phyloP scores from a whole-genome alignment of 225 moss, liverwort and hornwort species.

The Sphagnum tenellum region DNA sequence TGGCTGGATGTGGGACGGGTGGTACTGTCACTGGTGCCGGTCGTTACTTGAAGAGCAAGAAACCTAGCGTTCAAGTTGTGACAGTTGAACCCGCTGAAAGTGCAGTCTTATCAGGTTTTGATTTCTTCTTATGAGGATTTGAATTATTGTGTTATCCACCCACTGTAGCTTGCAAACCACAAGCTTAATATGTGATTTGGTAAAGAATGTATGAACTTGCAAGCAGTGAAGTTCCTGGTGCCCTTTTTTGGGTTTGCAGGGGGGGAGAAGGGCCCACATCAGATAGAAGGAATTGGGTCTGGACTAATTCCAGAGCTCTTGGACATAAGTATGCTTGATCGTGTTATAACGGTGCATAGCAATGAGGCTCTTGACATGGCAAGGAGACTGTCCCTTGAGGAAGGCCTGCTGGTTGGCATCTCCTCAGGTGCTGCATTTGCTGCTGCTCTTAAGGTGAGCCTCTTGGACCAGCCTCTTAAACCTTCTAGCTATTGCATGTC shows the following conservation, averaged over 20 bases:
- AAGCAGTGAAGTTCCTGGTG: too few species aligned
- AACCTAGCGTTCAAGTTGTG: conserved; percentile 41
- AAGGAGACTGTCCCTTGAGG: conserved; percentile 56
- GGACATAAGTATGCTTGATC: conserved; percentile 44
- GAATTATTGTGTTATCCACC: neutral
- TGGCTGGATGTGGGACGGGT: conserved; percentile 59
- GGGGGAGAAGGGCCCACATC: conserved; percentile 48
- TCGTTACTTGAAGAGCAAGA: conserved; percentile 59
- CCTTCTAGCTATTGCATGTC: too few species aligned
- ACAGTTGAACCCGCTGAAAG: conserved; percentile 77
- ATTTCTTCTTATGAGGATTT: neutral
- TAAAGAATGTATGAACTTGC: neutral
- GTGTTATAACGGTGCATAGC: conserved; percentile 37
- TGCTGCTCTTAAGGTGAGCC: conserved; percentile 57
- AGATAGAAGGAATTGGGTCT: conserved; percentile 68
- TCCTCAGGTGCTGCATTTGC: conserved; percentile 62
- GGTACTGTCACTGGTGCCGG: conserved; percentile 66
- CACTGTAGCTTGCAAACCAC: neutral
- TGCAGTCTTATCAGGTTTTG: conserved; percentile 60
- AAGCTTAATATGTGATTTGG: conserved; percentile 2
- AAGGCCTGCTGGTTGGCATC: conserved; percentile 71
- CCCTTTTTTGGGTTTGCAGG: conserved; percentile 23
- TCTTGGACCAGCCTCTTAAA: neutral
- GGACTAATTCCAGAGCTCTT: conserved; percentile 54
- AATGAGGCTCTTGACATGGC: conserved; percentile 47